These are phyloP conservation scores for Linnemannia zychae DNA, from an alignment of 192 early-diverging fungal species.

Conservation along the genomic window DNA sequence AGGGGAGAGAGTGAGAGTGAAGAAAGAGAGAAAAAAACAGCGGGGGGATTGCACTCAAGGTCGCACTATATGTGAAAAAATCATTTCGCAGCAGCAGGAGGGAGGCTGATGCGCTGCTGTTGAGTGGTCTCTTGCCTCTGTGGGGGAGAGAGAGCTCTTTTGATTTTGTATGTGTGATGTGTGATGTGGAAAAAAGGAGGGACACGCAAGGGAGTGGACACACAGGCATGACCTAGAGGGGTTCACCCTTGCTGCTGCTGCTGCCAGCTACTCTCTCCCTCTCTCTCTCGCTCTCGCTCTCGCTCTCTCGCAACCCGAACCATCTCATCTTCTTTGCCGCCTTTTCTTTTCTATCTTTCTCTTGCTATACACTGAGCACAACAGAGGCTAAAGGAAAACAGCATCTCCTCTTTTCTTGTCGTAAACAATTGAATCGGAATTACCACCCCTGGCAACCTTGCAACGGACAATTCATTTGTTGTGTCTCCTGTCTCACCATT, in stretches of 20 bases:
- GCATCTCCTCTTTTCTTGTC: conserved; percentile 4
- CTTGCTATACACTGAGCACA: too few species aligned
- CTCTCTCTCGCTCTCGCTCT: not conserved
- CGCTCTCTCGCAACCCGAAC: not conserved
- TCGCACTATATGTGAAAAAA: conserved; percentile 2
- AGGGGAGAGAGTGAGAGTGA: conserved; percentile 6
- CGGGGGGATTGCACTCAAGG: conserved; percentile 24
- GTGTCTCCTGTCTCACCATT: too few species aligned
- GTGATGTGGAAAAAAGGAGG: conserved; percentile 9
- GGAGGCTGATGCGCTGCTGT: not conserved
- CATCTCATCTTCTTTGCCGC: not conserved
- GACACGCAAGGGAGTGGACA: not conserved
- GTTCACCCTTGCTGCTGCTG: not conserved
- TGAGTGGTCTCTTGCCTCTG: not conserved
- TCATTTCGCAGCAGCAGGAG: not conserved
- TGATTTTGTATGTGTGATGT: not conserved
- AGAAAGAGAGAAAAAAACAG: conserved; percentile 30
- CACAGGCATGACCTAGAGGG: too few species aligned
- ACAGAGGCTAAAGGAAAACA: too few species aligned
- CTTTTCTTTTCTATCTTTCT: not conserved
- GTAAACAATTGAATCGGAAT: too few species aligned
- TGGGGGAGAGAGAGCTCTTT: not conserved
- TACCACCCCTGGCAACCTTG: too few species aligned
- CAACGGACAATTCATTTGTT: too few species aligned
- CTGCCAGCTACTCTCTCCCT: not conserved